Base-by-base conservation (phyloP, 192 early-diverging fungal genomes). In the Endogone sp. region DNA sequence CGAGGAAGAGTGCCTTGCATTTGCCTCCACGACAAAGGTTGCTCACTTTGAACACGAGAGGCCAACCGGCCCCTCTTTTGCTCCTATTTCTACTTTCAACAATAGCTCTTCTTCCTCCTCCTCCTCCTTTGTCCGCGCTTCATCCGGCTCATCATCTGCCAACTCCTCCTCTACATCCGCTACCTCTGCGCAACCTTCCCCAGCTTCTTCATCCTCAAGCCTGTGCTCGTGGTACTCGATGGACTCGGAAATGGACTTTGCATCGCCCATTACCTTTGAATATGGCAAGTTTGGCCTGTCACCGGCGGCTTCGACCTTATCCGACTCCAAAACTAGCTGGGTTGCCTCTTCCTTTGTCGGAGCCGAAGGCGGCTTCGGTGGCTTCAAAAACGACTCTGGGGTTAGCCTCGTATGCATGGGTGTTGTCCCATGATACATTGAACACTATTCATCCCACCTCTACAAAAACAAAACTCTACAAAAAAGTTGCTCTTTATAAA, bases 1-100 rank as follows among this genome's bases (percentile, higher is more conserved):
- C 24, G 63, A 75, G n/a, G 60, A 68, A 21, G 69, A 75, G 27
- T 75, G 66, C 29, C 30, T 23, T 11, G 29, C 64, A 8, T 32
- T 57, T 8, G 4, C 25, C 16, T 22, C 66, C 25, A 2, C 32
- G 21, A 1, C 28, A 21, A 28, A 44, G 29, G 21, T 56, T 27
- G 25, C 63, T n/a, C n/a, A n/a, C n/a, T n/a, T n/a, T n/a, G n/a
- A n/a, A n/a, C n/a, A n/a, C n/a, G n/a, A n/a, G n/a, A n/a, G n/a
- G n/a, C n/a, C n/a, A n/a, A n/a, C n/a, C n/a, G n/a, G n/a, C n/a
- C n/a, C n/a, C n/a, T n/a, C n/a, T n/a, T n/a, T n/a, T n/a, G n/a
- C n/a, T n/a, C n/a, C n/a, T n/a, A n/a, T n/a, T n/a, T n/a, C n/a
- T n/a, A n/a, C n/a, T n/a, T n/a, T n/a, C n/a, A n/a, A n/a, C n/a